These are phyloP conservation scores for Eucalyptus pauciflora DNA, from an alignment of 345 rosid species.

Conservation along the genomic window DNA sequence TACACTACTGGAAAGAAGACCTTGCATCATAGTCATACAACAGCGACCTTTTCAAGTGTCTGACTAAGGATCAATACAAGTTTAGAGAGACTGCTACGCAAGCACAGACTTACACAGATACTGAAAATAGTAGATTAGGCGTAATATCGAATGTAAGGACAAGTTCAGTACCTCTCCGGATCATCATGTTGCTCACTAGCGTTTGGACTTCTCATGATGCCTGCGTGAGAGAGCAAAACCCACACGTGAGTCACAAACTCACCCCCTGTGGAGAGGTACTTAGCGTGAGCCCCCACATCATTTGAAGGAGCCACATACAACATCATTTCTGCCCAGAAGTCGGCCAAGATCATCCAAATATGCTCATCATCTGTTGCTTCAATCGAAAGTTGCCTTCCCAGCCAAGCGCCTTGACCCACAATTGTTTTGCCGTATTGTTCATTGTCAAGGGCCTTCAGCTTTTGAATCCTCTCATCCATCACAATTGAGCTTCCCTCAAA, in stretches of 20 bases:
- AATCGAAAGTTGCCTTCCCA: not conserved
- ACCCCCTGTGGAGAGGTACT: not conserved
- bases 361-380: not conserved
- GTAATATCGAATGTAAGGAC: not conserved
- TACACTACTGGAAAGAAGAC: not conserved
- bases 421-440: not conserved
- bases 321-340: not conserved
- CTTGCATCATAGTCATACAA: not conserved
- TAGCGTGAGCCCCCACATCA: not conserved
- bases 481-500: not conserved
- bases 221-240: not conserved
- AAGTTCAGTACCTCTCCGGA: not conserved
- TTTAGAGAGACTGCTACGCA: not conserved
- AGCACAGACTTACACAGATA: not conserved
- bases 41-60: not conserved
- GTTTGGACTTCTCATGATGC: not conserved
- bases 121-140: not conserved
- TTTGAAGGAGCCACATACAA: not conserved
- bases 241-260: not conserved
- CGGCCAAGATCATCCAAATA: not conserved
- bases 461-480: not conserved
- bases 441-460: not conserved
- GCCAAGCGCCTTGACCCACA: not conserved
- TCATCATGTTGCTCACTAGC: not conserved
- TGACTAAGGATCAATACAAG: not conserved